Conservation (phyloP, 805 yeast genomes). For the Candida krabiensis region DNA sequence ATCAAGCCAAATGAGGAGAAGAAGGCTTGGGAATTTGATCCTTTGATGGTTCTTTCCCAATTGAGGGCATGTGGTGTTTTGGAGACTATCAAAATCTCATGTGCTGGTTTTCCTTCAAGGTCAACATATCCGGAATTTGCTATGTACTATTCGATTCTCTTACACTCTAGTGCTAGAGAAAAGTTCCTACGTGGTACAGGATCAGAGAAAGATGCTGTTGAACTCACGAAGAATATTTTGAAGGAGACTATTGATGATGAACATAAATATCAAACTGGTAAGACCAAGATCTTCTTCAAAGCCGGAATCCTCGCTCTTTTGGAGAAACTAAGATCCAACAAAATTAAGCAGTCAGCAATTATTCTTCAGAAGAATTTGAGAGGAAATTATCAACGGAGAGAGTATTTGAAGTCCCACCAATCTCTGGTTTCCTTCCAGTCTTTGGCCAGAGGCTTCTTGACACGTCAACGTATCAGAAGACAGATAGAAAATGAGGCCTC, state of each 20-base stretch:
- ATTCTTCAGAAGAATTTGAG: conserved; percentile 83
- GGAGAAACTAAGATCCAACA: conserved; percentile 81
- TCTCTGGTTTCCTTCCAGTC: conserved; percentile 62
- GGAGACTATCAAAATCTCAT: conserved; percentile 93
- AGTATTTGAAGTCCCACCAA: conserved; percentile 52
- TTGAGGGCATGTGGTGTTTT: conserved; percentile 98
- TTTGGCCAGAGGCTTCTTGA: conserved; percentile 59
- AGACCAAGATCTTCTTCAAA: conserved; percentile 90
- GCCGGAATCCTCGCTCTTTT: conserved; percentile 94
- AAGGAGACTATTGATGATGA: conserved; percentile 61
- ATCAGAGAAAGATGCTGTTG: conserved; percentile 55
- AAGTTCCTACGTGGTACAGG: conserved; percentile 53
- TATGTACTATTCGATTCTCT: conserved; percentile 79
- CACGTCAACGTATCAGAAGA: conserved; percentile 53
- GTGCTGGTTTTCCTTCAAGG: conserved; percentile 97
- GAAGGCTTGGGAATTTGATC: conserved; percentile 94
- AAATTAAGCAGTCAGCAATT: conserved; percentile 74
- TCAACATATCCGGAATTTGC: conserved; percentile 95
- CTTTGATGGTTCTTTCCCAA: conserved; percentile 92
- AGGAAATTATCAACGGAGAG: conserved; percentile 59
- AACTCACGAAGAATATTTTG: conserved; percentile 69
- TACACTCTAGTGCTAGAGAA: conserved; percentile 70
- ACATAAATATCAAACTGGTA: conserved; percentile 82
- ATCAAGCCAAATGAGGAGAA: conserved; percentile 95
- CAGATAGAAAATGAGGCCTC: conserved; percentile 66